These are phyloP conservation scores for Tetracladium maxilliforme DNA, from an alignment of 2,329 filamentous ascomycete genomes.

Conservation along the genomic window DNA sequence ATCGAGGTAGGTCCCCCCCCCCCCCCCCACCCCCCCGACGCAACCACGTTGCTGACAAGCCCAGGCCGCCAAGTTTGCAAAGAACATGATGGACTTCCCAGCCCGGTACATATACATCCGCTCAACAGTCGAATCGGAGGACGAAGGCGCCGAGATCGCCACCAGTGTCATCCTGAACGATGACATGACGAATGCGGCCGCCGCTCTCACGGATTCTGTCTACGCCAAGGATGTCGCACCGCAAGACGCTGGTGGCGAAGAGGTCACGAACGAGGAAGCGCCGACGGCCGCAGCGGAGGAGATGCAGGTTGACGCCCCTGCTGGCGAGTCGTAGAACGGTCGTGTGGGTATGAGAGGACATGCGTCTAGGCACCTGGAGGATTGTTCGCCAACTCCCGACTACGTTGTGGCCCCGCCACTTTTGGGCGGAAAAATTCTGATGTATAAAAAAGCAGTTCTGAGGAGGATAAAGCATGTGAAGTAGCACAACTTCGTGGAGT, in stretches of 20 bases:
- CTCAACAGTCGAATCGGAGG: conserved; percentile 30
- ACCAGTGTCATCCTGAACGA: conserved; percentile 30
- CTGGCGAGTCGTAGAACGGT: too few relatives aligned
- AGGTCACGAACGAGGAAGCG: conserved; percentile 5
- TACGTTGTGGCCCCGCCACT: too few relatives aligned
- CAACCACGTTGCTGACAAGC: conserved; percentile 2
- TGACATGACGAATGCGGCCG: conserved; percentile 31
- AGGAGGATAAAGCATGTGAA: too few relatives aligned
- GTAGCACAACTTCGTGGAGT: too few relatives aligned
- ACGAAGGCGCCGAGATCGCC: conserved; percentile 26
- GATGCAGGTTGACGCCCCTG: too few relatives aligned
- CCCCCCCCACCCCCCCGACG: background rate
- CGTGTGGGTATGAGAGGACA: too few relatives aligned
- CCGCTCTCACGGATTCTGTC: conserved; percentile 32
- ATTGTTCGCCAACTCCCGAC: too few relatives aligned
- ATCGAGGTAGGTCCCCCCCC: conserved; percentile 26
- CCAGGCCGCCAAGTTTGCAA: conserved; percentile 36
- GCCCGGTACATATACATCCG: conserved; percentile 39
- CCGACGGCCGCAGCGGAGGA: background rate
- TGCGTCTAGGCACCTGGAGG: too few relatives aligned
- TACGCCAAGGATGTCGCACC: conserved; percentile 15
- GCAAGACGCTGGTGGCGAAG: conserved; percentile 10
- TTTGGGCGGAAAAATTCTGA: too few relatives aligned
- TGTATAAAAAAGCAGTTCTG: too few relatives aligned
- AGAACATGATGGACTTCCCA: conserved; percentile 36